phyloP scores from a whole-genome alignment of 768 basidiomycete species.

The Suillus plorans region DNA sequence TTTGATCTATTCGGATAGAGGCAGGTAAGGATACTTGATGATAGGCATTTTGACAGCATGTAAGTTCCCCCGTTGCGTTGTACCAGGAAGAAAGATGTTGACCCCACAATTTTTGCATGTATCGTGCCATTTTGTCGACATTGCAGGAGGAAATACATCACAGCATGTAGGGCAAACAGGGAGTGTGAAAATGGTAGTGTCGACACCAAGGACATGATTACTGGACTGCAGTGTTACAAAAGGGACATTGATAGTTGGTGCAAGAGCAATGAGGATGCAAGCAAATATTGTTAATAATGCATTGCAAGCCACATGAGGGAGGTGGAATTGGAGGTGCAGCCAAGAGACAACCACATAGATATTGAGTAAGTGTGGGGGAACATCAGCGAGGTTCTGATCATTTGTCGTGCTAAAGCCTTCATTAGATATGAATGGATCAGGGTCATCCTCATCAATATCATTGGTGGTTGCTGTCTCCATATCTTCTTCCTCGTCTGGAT shows the following conservation, averaged over 20 bases:
- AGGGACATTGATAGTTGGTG: slow-evolving; percentile 8
- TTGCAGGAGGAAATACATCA: slow-evolving; percentile 18
- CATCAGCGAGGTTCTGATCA: background rate
- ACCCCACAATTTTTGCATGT: background rate
- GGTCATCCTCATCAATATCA: background rate
- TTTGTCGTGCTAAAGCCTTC: background rate
- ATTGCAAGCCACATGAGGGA: slow-evolving; percentile 27
- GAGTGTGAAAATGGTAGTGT: slow-evolving; percentile 16
- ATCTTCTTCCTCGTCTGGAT: background rate
- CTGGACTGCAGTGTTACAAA: slow-evolving; percentile 22
- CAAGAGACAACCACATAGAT: slow-evolving; percentile 25
- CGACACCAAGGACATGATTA: slow-evolving; percentile 14
- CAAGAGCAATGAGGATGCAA: slow-evolving; percentile 13
- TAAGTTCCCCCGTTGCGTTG: slow-evolving; percentile 2
- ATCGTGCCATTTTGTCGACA: slow-evolving; percentile 1
- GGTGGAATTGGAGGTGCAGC: slow-evolving; percentile 28
- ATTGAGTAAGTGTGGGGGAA: slow-evolving; percentile 20
- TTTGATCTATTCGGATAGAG: slow-evolving; percentile 1
- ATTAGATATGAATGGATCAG: background rate
- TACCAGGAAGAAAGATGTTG: background rate
- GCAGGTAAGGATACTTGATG: slow-evolving; percentile 10
- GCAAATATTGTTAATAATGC: slow-evolving; percentile 17
- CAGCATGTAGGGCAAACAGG: slow-evolving; percentile 26
- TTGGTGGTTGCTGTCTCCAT: too few species aligned
- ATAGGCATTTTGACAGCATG: background rate